Evolutionary conservation across 2,329 filamentous ascomycete species (phyloP).

Genomic region (Mollisia scopiformis): DNA sequence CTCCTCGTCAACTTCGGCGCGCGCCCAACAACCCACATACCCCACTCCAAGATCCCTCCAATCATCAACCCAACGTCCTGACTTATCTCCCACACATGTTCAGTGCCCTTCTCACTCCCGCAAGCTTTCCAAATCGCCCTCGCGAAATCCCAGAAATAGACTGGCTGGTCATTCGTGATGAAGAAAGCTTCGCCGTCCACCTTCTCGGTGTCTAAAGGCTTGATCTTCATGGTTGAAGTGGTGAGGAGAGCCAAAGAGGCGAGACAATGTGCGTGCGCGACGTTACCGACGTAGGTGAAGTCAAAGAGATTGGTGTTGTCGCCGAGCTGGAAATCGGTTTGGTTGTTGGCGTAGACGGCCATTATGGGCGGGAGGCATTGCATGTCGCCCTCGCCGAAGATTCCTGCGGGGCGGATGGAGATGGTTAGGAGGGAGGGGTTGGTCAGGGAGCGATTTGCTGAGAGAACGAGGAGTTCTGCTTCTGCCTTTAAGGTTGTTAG

Average conservation of each 20-base stretch:
- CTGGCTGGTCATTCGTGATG: slow-evolving; percentile 84
- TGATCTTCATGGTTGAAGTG: slow-evolving; percentile 42
- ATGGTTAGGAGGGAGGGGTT: slow-evolving; percentile 67
- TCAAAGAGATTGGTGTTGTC: slow-evolving; percentile 71
- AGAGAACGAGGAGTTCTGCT: slow-evolving; percentile 80
- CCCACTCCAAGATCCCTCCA: slow-evolving; percentile 56
- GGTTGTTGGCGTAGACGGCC: slow-evolving; percentile 67
- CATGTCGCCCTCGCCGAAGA: slow-evolving; percentile 88
- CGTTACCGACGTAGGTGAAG: slow-evolving; percentile 71
- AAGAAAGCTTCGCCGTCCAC: slow-evolving; percentile 88
- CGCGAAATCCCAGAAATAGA: slow-evolving; percentile 91
- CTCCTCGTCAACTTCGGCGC: slow-evolving; percentile 52
- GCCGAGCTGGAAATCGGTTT: slow-evolving; percentile 81
- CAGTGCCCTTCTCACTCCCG: slow-evolving; percentile 54
- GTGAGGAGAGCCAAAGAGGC: slow-evolving; percentile 60
- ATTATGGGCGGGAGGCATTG: slow-evolving; percentile 76
- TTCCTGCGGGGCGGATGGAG: slow-evolving; percentile 82
- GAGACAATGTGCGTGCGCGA: slow-evolving; percentile 80
- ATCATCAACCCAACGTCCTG: slow-evolving; percentile 54
- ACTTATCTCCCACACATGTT: slow-evolving; percentile 58
- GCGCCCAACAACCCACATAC: slow-evolving; percentile 52
- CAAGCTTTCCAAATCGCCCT: slow-evolving; percentile 74
- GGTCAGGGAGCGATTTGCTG: slow-evolving; percentile 65
- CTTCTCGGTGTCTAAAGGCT: slow-evolving; percentile 70
- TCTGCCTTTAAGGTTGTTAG: slow-evolving; percentile 55